Evolutionary conservation across 192 early-diverging fungal genomes (phyloP).

Genomic region (Linnemannia exigua): DNA sequence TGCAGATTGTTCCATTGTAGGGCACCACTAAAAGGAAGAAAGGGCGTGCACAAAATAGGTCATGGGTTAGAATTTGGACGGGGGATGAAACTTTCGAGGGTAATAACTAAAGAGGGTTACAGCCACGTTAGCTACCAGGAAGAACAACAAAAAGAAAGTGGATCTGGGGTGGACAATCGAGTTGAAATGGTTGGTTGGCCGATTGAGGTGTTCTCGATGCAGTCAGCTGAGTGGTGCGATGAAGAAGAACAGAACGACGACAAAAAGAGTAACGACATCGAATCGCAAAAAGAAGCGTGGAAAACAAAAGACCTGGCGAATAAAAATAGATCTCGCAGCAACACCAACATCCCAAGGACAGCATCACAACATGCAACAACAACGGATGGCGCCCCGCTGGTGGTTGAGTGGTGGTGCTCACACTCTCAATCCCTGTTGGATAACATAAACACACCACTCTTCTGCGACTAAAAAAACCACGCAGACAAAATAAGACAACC

Average conservation of each 20-base stretch:
- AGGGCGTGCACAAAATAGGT: background rate
- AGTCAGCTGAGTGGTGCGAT: background rate
- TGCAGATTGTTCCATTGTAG: conserved; percentile 48
- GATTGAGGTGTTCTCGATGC: background rate
- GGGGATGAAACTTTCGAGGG: no score
- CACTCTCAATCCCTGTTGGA: background rate
- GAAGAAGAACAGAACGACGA: background rate
- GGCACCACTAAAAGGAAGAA: conserved; percentile 28
- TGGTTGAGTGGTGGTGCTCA: background rate
- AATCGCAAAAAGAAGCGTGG: background rate
- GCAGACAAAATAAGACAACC: background rate
- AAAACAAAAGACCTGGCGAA: background rate
- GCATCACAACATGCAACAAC: no score
- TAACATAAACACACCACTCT: background rate
- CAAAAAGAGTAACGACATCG: background rate
- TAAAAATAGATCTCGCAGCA: conserved; percentile 3
- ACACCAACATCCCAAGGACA: no score
- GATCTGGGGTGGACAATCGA: background rate
- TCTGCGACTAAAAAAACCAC: background rate
- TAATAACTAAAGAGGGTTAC: no score
- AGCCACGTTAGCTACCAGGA: no score
- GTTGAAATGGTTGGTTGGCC: background rate
- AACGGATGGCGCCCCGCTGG: no score
- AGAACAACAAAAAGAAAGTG: background rate
- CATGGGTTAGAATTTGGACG: background rate